Conservation (phyloP, 1,139 yeast genomes). For the Scheffersomyces stambukii region DNA sequence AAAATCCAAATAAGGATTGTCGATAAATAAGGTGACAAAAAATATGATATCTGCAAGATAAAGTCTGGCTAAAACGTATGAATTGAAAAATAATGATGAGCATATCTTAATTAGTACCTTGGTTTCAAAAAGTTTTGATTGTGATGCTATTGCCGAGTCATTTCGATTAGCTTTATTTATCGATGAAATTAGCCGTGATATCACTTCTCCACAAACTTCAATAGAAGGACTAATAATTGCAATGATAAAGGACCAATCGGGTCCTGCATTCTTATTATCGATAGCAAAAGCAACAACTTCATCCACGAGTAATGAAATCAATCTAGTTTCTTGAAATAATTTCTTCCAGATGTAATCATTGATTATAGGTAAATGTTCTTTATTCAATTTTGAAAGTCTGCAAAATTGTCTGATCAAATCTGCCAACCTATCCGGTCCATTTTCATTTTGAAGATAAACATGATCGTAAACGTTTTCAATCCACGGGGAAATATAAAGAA, state of each 20-base stretch:
- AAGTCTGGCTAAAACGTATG: slow-evolving; percentile 58
- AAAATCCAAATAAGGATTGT: slow-evolving; percentile 67
- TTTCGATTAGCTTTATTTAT: slow-evolving; percentile 46
- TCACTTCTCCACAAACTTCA: slow-evolving; percentile 66
- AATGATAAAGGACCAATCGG: slow-evolving; percentile 61
- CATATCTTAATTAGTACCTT: slow-evolving; percentile 65
- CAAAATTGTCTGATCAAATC: slow-evolving; percentile 63
- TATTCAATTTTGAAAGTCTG: slow-evolving; percentile 53
- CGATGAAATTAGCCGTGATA: slow-evolving; percentile 49
- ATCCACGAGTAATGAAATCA: slow-evolving; percentile 58
- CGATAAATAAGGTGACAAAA: slow-evolving; percentile 66
- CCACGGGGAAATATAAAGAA: slow-evolving; percentile 72
- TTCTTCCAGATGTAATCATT: slow-evolving; percentile 68
- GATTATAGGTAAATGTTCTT: slow-evolving; percentile 28
- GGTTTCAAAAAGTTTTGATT: slow-evolving; percentile 67
- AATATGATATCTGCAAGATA: slow-evolving; percentile 72
- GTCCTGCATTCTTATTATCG: slow-evolving; percentile 70
- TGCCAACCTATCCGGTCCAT: slow-evolving; percentile 60
- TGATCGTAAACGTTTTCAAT: slow-evolving; percentile 60
- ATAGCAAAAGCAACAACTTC: slow-evolving; percentile 73
- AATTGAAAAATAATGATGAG: slow-evolving; percentile 69
- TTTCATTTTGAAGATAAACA: slow-evolving; percentile 49
- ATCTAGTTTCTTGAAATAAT: slow-evolving; percentile 56
- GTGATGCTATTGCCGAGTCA: slow-evolving; percentile 55
- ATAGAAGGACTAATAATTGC: slow-evolving; percentile 70